Evolutionary conservation across 1,139 yeast species (phyloP).

Genomic region (Saccharomyces hybrid): DNA sequence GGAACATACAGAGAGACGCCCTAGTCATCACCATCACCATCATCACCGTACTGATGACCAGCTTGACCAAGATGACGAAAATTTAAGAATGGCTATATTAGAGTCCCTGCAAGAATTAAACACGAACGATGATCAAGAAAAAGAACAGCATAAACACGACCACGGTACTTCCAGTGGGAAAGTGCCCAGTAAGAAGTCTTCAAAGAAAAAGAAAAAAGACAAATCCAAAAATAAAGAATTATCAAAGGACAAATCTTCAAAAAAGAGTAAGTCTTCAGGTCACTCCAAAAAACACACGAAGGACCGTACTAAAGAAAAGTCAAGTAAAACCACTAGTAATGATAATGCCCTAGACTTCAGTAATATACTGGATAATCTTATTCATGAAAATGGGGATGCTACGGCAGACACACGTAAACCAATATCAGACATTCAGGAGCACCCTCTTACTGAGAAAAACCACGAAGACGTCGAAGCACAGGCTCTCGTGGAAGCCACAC

Average conservation of each 20-base stretch:
- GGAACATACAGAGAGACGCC: background rate
- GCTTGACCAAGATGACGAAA: slow-evolving; percentile 31
- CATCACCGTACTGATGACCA: slow-evolving; percentile 14
- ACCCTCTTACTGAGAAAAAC: slow-evolving; percentile 1
- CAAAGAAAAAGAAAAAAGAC: slow-evolving; percentile 18
- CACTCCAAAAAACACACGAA: background rate
- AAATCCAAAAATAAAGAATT: slow-evolving; percentile 9
- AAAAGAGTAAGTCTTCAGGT: background rate
- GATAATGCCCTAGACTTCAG: slow-evolving; percentile 5
- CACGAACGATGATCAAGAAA: slow-evolving; percentile 9
- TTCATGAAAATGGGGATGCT: background rate
- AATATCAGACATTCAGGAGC: slow-evolving; percentile 1
- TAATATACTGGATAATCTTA: background rate
- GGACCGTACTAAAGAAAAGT: background rate
- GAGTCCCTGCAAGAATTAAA: slow-evolving; percentile 26
- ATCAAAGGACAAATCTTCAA: slow-evolving; percentile 8
- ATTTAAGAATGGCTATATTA: slow-evolving; percentile 28
- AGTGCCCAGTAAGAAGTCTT: slow-evolving; percentile 10
- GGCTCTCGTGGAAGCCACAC: slow-evolving; percentile 30
- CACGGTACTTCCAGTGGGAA: slow-evolving; percentile 1
- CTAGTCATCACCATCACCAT: slow-evolving; percentile 1
- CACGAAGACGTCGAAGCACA: slow-evolving; percentile 27
- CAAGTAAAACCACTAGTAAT: slow-evolving; percentile 12
- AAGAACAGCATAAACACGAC: slow-evolving; percentile 2
- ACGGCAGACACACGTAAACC: background rate